Evolutionary conservation across 768 basidiomycete species (phyloP).

Genomic region (Lactarius sp.): DNA sequence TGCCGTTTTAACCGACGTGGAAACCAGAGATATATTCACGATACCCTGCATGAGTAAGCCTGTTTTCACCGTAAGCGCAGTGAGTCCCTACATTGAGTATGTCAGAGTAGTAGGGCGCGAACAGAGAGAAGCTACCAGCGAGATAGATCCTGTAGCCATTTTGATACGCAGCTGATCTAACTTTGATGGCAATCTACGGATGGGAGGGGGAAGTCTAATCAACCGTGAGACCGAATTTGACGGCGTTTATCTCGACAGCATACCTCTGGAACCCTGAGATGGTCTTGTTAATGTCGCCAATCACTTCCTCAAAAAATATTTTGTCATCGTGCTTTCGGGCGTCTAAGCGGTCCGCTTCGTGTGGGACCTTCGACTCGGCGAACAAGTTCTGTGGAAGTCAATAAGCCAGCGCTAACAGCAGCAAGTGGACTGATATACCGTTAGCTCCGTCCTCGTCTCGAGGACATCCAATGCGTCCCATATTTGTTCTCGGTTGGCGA

Average conservation of each 20-base stretch:
- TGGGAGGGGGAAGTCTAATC: constrained; percentile 6
- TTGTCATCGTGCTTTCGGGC: background rate
- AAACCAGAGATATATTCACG: constrained; percentile 1
- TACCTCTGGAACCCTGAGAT: constrained; percentile 2
- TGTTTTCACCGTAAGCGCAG: constrained; percentile 1
- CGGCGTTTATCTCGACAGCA: background rate
- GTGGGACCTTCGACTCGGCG: background rate
- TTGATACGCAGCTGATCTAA: constrained; percentile 2
- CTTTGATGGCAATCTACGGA: background rate
- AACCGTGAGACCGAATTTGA: background rate
- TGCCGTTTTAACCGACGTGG: background rate
- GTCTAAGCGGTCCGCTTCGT: background rate
- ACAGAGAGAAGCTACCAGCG: background rate
- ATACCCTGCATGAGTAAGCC: background rate
- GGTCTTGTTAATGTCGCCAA: constrained; percentile 1
- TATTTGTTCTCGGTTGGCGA: constrained; percentile 13
- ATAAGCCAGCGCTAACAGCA: background rate
- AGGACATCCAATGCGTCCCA: constrained; percentile 4
- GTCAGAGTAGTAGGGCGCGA: background rate
- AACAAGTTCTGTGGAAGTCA: background rate
- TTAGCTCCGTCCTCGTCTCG: constrained; percentile 8
- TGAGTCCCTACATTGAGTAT: background rate
- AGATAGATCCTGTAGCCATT: background rate
- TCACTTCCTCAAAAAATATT: constrained; percentile 9
- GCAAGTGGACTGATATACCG: background rate